These are phyloP conservation scores for Fragaria ananassa DNA, from an alignment of 306 rosid genomes.

Conservation along the genomic window DNA sequence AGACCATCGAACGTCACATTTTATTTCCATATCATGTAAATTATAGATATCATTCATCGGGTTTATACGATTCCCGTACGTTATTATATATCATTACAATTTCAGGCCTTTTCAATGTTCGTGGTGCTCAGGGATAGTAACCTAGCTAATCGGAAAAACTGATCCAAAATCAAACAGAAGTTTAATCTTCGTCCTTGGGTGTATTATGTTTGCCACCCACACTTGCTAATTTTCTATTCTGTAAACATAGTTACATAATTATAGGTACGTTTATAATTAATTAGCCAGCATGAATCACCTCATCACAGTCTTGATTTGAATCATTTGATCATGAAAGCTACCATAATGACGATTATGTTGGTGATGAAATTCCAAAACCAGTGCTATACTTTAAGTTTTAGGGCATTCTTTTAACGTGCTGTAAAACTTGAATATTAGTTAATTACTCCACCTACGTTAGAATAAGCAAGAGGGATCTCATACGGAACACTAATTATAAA, in stretches of 20 bases:
- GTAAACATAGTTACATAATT: too few species aligned
- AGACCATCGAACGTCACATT: too few species aligned
- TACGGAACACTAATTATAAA: not conserved
- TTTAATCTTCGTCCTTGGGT: not conserved
- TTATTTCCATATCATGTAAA: too few species aligned
- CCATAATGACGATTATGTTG: not conserved
- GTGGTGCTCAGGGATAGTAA: too few species aligned
- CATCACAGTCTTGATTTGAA: not conserved
- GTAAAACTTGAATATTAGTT: not conserved
- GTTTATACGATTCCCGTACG: too few species aligned
- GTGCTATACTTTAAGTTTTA: not conserved
- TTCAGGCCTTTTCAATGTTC: too few species aligned
- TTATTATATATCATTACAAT: too few species aligned
- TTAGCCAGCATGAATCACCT: not conserved
- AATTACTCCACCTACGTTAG: not conserved
- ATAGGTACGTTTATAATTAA: too few species aligned
- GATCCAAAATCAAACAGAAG: not conserved
- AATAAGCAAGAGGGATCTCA: not conserved
- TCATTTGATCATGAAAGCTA: not conserved
- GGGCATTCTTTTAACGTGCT: not conserved
- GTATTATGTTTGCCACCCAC: not conserved
- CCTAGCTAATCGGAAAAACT: too few species aligned
- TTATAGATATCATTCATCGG: too few species aligned
- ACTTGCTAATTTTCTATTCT: too few species aligned
- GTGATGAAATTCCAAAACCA: not conserved